Evolutionary conservation across 2,329 filamentous ascomycete genomes (phyloP).

Genomic region (Trematosphaeria pertusa): DNA sequence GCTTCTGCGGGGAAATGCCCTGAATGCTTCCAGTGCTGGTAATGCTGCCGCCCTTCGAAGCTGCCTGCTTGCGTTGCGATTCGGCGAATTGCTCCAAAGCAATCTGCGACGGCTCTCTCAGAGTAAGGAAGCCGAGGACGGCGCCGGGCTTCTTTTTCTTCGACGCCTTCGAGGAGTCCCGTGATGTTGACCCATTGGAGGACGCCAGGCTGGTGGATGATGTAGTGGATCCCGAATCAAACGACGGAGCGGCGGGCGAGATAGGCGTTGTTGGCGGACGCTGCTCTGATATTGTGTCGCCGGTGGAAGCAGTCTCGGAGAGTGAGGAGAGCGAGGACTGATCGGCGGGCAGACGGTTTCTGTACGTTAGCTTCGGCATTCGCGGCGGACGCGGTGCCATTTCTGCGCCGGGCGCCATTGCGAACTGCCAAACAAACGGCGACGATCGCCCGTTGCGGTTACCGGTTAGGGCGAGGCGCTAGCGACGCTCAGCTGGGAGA

Average conservation of each 20-base stretch:
- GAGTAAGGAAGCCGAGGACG: slow-evolving; percentile 54
- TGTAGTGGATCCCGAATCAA: slow-evolving; percentile 25
- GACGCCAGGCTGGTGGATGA: slow-evolving; percentile 40
- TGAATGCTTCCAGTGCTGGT: slow-evolving; percentile 34
- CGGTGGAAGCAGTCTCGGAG: too few species aligned
- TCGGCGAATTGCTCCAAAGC: slow-evolving; percentile 56
- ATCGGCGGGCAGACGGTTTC: slow-evolving; percentile 37
- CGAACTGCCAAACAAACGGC: slow-evolving; percentile 24
- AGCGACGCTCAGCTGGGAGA: slow-evolving; percentile 11
- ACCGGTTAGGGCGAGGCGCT: slow-evolving; percentile 17
- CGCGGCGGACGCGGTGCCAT: slow-evolving; percentile 36
- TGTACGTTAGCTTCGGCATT: slow-evolving; percentile 45
- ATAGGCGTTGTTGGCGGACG: too few species aligned
- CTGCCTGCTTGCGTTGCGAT: slow-evolving; percentile 51
- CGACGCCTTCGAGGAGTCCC: slow-evolving; percentile 33
- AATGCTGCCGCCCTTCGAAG: slow-evolving; percentile 31
- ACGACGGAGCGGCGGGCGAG: slow-evolving; percentile 8
- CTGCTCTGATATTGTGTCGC: too few species aligned
- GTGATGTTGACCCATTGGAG: slow-evolving; percentile 34
- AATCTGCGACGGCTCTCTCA: slow-evolving; percentile 58
- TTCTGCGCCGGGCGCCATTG: slow-evolving; percentile 38
- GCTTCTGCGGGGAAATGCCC: slow-evolving; percentile 52
- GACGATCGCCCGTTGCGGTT: slow-evolving; percentile 26
- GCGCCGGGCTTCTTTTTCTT: slow-evolving; percentile 44
- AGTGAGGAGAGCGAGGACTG: slow-evolving; percentile 25